phyloP scores from a whole-genome alignment of 768 basidiomycete genomes.

The Sporobolomyces pararoseus region DNA sequence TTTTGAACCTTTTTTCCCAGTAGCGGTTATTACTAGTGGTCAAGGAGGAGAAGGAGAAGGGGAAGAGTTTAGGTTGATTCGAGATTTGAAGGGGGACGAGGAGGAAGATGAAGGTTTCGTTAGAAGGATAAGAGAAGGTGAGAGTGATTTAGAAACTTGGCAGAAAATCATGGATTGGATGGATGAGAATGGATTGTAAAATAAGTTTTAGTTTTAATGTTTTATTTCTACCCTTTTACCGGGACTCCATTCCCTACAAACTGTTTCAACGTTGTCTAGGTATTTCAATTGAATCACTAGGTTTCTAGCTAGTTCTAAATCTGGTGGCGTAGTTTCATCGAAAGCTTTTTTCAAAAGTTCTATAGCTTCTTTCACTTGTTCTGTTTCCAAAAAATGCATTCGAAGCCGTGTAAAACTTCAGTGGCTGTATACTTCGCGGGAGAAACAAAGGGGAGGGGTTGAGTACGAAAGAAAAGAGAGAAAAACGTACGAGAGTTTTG shows the following conservation, averaged over 20 bases:
- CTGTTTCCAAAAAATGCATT: not conserved
- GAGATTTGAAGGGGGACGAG: constrained; percentile 18
- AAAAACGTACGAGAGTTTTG: constrained; percentile 48
- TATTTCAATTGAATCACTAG: constrained; percentile 28
- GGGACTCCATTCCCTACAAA: constrained; percentile 28
- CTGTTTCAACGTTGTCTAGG: constrained; percentile 23
- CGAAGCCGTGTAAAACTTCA: too few relatives aligned
- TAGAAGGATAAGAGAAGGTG: not conserved
- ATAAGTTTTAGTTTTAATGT: too few relatives aligned
- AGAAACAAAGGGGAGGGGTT: too few relatives aligned
- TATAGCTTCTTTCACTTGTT: constrained; percentile 7
- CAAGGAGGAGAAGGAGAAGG: not conserved
- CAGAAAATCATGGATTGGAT: constrained; percentile 57
- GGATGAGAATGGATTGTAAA: constrained; percentile 59
- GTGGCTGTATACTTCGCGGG: too few relatives aligned
- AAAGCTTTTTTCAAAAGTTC: not conserved
- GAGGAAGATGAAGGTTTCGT: constrained; percentile 23
- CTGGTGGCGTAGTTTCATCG: constrained; percentile 2
- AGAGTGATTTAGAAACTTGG: constrained; percentile 4
- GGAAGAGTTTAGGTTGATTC: constrained; percentile 18
- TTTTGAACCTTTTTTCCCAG: constrained; percentile 63
- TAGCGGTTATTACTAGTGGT: constrained; percentile 57
- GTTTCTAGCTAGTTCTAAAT: constrained; percentile 17
- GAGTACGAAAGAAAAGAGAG: not conserved
- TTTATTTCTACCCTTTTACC: constrained; percentile 17